Evolutionary conservation across 164 flowering plant species (phyloP).

Genomic region (Annona cherimola): DNA sequence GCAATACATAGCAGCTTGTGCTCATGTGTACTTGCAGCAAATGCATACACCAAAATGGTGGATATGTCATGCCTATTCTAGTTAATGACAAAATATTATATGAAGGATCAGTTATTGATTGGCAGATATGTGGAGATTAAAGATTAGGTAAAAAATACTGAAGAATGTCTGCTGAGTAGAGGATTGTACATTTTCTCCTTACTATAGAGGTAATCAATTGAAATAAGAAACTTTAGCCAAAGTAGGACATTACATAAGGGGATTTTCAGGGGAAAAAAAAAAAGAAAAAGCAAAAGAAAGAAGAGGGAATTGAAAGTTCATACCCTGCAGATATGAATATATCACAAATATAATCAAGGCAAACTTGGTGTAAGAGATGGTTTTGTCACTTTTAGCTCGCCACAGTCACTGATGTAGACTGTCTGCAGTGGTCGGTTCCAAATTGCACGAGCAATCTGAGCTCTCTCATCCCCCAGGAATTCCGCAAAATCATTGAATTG

Average conservation of each 20-base stretch:
- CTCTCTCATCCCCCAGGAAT: slow-evolving; percentile 91
- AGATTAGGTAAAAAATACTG: too few relatives aligned
- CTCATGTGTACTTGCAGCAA: too few relatives aligned
- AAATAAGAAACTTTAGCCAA: too few relatives aligned
- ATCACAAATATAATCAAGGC: slow-evolving; percentile 30
- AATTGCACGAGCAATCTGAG: slow-evolving; percentile 70
- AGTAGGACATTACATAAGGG: too few relatives aligned
- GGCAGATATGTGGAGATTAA: too few relatives aligned
- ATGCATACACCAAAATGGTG: too few relatives aligned
- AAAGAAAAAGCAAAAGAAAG: too few relatives aligned
- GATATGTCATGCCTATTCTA: too few relatives aligned
- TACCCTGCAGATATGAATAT: neutral
- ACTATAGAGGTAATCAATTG: neutral
- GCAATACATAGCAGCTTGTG: too few relatives aligned
- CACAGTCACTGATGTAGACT: slow-evolving; percentile 82
- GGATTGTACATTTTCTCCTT: neutral
- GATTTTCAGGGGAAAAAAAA: too few relatives aligned
- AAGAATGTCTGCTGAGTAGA: neutral
- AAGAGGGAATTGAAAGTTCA: neutral
- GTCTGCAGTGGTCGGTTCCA: slow-evolving; percentile 90
- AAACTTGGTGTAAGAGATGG: slow-evolving; percentile 75
- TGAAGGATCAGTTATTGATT: too few relatives aligned
- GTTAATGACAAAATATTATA: too few relatives aligned
- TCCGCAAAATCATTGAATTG: slow-evolving; percentile 80
- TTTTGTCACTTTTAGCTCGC: slow-evolving; percentile 74